These are phyloP conservation scores for Fusarium dimerum DNA, from an alignment of 2,329 filamentous ascomycete genomes.

Conservation along the genomic window DNA sequence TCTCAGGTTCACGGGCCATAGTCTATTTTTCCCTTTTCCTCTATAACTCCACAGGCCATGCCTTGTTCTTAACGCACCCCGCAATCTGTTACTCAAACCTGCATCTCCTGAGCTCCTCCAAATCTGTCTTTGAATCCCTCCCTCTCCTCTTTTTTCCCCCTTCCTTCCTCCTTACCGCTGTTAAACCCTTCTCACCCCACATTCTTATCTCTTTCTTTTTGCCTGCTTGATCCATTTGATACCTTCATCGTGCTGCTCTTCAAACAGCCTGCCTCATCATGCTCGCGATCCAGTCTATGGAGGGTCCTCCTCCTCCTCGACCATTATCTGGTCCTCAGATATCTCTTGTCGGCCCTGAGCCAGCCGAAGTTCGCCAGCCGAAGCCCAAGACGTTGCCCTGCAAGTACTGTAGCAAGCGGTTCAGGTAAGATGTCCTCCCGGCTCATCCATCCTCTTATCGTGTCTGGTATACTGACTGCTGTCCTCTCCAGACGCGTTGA, in stretches of 20 bases:
- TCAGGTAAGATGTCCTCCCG: constrained; percentile 50
- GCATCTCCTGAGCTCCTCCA: constrained; percentile 29
- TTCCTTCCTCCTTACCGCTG: constrained; percentile 19
- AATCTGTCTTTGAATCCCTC: constrained; percentile 18
- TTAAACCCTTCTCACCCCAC: constrained; percentile 22
- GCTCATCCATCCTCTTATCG: constrained; percentile 4
- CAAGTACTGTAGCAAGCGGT: constrained; percentile 64
- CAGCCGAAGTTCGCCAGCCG: constrained; percentile 54
- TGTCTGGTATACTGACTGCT: constrained; percentile 11
- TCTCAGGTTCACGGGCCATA: constrained; percentile 26
- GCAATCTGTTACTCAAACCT: constrained; percentile 28
- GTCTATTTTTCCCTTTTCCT: constrained; percentile 20
- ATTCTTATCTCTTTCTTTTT: constrained; percentile 11
- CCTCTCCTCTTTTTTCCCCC: constrained; percentile 11
- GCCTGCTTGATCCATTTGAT: constrained; percentile 2
- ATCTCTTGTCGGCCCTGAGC: constrained; percentile 42
- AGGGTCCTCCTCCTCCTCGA: constrained; percentile 42
- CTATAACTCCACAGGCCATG: constrained; percentile 25
- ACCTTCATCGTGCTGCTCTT: constrained; percentile 17
- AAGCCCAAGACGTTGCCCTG: constrained; percentile 64
- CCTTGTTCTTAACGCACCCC: constrained; percentile 30
- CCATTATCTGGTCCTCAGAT: constrained; percentile 27
- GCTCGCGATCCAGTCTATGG: constrained; percentile 56
- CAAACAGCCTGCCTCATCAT: constrained; percentile 39
- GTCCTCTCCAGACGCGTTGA: constrained; percentile 55